Evolutionary conservation across 1,284 basidiomycete genomes (phyloP), one percentile per base, ranked within the genome.

Genomic region (Exsudoporus floridanus): DNA sequence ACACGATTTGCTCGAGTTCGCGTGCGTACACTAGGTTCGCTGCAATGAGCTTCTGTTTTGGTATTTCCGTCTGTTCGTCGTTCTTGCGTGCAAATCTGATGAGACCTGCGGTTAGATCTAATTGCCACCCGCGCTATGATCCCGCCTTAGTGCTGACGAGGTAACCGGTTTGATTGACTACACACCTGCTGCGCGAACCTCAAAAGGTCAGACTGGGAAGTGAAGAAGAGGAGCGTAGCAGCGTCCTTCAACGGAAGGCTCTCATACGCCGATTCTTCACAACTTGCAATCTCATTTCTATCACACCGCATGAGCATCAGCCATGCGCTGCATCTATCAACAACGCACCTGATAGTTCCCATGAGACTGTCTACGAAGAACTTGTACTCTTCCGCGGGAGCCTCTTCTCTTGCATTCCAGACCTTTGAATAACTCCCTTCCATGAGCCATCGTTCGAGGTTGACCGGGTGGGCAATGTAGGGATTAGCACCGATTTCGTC

Each of bases 361-460:
- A 96, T 92, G 56, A 96, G 74, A 61, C 89, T 88, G 65, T 94
- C 89, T 14, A 94, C 86, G 66, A 96, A 96, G 76, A 88, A 91
- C 61, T 85, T 87, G 76, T 94, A 94, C 69, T 96, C 94, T 55
- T 90, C 87, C 33, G 85, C 81, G 2, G 90, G 90, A 2, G 90
- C 92, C 62, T 94, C 86, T 59, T 92, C 88, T 60, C 94, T 83
- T 38, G 95, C 94, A 60, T 91, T 86, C 93, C 96, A 99, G 4
- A 99, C 95, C 71, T 98, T 97, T 71, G 92, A 94, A 71, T 99
- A 99, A 65, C 89, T 90, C 34, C 96, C 96, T 71, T 99, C 97
- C 96, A 99, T 99, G 54, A 99, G 80, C 92, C 95, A 98, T 46
- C 92, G 80, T 71, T 99, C 97, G 53, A 94, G 80, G 68, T 94